phyloP scores from a whole-genome alignment of 2,329 filamentous ascomycete species.

The Fusarium mundagurra region DNA sequence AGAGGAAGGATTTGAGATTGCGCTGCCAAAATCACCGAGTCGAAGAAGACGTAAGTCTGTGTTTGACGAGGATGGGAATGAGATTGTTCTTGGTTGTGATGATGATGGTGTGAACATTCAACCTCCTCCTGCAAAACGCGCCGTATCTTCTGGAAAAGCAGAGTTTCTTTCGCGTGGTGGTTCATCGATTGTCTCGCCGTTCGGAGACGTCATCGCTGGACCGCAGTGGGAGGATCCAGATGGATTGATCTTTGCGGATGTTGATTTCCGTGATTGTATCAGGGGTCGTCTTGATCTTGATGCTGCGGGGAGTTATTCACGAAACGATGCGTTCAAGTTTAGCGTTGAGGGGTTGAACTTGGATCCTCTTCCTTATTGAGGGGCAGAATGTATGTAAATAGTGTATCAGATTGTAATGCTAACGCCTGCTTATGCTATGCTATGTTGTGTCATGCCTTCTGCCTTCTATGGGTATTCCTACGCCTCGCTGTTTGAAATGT shows the following conservation, averaged over 20 bases:
- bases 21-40: slow-evolving; percentile 48
- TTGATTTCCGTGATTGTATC: slow-evolving; percentile 89
- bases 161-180: slow-evolving; percentile 77
- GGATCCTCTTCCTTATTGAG: slow-evolving; percentile 64
- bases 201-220: slow-evolving; percentile 81
- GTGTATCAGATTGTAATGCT: slow-evolving; percentile 27
- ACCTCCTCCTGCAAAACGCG: neutral
- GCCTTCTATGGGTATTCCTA: slow-evolving; percentile 18
- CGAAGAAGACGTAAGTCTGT: slow-evolving; percentile 52
- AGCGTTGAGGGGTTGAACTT: slow-evolving; percentile 68
- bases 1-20: slow-evolving; percentile 60
- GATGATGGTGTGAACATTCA: slow-evolving; percentile 33
- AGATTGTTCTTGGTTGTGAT: slow-evolving; percentile 58
- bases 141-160: slow-evolving; percentile 19
- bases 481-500: slow-evolving; percentile 10
- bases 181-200: slow-evolving; percentile 81
- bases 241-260: slow-evolving; percentile 74
- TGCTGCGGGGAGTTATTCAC: slow-evolving; percentile 85
- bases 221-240: slow-evolving; percentile 85
- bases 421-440: slow-evolving; percentile 8
- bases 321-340: slow-evolving; percentile 72
- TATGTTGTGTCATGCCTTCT: neutral
- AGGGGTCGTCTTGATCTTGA: slow-evolving; percentile 85
- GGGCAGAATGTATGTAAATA: neutral
- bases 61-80: slow-evolving; percentile 64